Evolutionary conservation across 2,329 filamentous ascomycete genomes (phyloP), one percentile per base, ranked within the genome.

Genomic region (Dactylonectria macrodidyma): DNA sequence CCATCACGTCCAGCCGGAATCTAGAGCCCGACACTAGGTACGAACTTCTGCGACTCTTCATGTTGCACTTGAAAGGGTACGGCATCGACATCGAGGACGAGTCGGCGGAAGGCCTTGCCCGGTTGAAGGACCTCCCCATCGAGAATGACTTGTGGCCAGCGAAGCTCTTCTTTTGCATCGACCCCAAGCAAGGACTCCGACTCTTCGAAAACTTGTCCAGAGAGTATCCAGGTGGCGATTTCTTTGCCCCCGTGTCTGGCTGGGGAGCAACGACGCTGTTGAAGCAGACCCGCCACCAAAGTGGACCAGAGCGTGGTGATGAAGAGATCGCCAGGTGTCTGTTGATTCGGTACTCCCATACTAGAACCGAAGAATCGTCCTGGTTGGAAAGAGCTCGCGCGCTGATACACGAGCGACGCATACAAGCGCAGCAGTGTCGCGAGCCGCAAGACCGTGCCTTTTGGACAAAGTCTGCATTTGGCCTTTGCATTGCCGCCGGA

Each of bases 381-480:
- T 77, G 73, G 74, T 47, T 68, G 33, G 55, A 57, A 14, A 65
- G 76, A 2, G 59, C 46, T 8, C 65, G 65, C 2, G 10, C 34
- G 1, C 26, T 75, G 3, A 50, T 77, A 7, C 59, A 67, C 0
- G 73, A 76, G 24, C 73, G 78, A 19, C 75, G 51, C 58, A 69
- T 44, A 0, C 76, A 70, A 19, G 72, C 77, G 0, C 66, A 73
- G 3, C 68, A 76, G 52, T 66, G 72, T 14, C 71, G 73, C 12
- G 73, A 75, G 7, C 62, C 73, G 5, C 47, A 51, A 3, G 54
- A 62, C 5, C 75, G 78, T 4, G 63, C 63, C 8, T 76, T 75
- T 24, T 80, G 77, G 77, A 66, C 72, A 8, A 69, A 56, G 44
- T 73, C 77, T 8, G 73, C 79, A 0, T 24, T 80, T 16, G 69